These are phyloP conservation scores for Aspergillus panamensis DNA, from an alignment of 495 filamentous ascomycete species.

Conservation along the genomic window DNA sequence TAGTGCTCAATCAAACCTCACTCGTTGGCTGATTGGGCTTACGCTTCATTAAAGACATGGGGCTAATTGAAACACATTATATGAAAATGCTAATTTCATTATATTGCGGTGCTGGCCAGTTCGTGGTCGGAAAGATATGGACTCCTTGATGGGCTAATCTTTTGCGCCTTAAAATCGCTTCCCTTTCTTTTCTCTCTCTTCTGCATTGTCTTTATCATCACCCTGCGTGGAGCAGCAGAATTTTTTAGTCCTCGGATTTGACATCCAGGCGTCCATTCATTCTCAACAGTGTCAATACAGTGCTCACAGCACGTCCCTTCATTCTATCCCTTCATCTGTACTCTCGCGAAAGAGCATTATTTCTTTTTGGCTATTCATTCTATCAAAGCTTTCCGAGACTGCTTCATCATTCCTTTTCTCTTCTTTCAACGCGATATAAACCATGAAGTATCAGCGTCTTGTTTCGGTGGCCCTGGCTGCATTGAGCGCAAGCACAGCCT, in stretches of 20 bases:
- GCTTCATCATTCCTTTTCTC: slow-evolving; percentile 2
- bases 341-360: not conserved
- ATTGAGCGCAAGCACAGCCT: slow-evolving; percentile 30
- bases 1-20: slow-evolving; percentile 13
- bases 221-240: slow-evolving; percentile 28
- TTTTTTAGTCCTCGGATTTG: slow-evolving; percentile 28
- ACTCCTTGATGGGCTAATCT: not conserved
- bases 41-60: slow-evolving; percentile 12
- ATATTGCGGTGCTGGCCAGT: slow-evolving; percentile 15
- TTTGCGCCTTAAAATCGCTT: not conserved
- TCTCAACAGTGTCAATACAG: slow-evolving; percentile 15
- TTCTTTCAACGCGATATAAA: not conserved
- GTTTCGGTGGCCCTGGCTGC: slow-evolving; percentile 30
- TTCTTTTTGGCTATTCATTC: not conserved
- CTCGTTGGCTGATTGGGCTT: not conserved
- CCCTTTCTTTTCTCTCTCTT: slow-evolving; percentile 8
- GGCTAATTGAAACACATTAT: slow-evolving; percentile 4
- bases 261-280: slow-evolving; percentile 38
- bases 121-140: not conserved
- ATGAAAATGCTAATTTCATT: slow-evolving; percentile 20
- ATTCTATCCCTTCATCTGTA: slow-evolving; percentile 3
- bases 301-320: slow-evolving; percentile 28
- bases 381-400: slow-evolving; percentile 10
- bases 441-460: slow-evolving; percentile 36
- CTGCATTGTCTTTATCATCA: slow-evolving; percentile 15